Evolutionary conservation across 371 early-diverging fungal species (phyloP), one percentile per base, ranked within the genome.

Genomic region (Saksenaea oblongispora): DNA sequence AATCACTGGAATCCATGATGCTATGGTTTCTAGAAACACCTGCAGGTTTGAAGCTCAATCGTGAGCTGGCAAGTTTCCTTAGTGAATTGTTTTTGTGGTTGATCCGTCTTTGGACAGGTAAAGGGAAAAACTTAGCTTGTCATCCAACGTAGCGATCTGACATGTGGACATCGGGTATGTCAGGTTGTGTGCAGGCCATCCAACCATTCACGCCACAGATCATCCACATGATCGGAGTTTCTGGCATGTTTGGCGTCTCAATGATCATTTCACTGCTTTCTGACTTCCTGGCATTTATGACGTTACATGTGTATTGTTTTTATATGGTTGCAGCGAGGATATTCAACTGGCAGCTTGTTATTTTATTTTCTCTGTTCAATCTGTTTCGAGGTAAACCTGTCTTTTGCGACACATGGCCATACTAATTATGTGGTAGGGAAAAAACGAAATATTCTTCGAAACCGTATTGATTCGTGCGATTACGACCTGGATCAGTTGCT

Each of bases 11-110:
- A 47, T 78, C 83, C 8, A 90, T 87, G 71, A 86, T 98, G 59
- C 80, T 82, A 0, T 99, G 99, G 99, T 83, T 99, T 41, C 87
- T 94, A 62, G 86, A 92, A 58, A 92, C 92, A 72, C 99, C 99
- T 11, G 98, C 95, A 0, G 99, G 99, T 9, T 78, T 99, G 22
- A 99, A 99, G 69, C 85, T 99, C 2, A 99, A 99, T 69, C 87
- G 86, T 34, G 93, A 93, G 54, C 80, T 98, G 17, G 92, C 91
- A 22, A 83, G 83, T 7, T 98, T 99, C 69, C 68, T 99, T 41
- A 98, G 96, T 0, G 94, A 96, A 57, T 76, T 98, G 14, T 98
- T 96, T 74, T 76, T 93, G n/a, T 95, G 95, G 95, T 75, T 98
- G 14, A 85, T 97, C 37, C 83, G 87, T 47, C 61, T 95, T 1